phyloP scores from a whole-genome alignment of 805 yeast species.

The Kurtzmaniella cleridarum region DNA sequence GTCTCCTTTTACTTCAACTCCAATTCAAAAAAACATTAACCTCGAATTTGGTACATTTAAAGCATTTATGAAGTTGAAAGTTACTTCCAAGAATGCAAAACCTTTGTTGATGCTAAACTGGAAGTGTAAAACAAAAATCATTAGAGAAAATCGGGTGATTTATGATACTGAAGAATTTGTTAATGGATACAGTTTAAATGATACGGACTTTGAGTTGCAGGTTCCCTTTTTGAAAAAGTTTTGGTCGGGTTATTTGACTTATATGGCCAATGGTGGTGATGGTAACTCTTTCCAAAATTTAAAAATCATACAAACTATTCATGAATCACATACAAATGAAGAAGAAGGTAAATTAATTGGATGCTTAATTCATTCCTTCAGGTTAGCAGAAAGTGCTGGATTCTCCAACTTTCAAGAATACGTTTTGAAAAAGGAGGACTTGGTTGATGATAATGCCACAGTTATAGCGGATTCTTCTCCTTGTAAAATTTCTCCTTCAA shows the following conservation, averaged over 20 bases:
- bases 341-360: slow-evolving; percentile 8
- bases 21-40: slow-evolving; percentile 6
- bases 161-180: slow-evolving; percentile 21
- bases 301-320: slow-evolving; percentile 26
- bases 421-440: slow-evolving; percentile 7
- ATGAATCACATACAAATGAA: slow-evolving; percentile 12
- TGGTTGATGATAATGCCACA: slow-evolving; percentile 33
- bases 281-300: slow-evolving; percentile 14
- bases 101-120: slow-evolving; percentile 19
- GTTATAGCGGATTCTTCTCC: slow-evolving; percentile 40
- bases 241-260: slow-evolving; percentile 35
- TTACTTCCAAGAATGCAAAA: slow-evolving; percentile 4
- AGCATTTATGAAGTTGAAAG: slow-evolving; percentile 19
- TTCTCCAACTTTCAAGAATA: neutral
- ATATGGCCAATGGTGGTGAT: slow-evolving; percentile 25
- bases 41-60: slow-evolving; percentile 17
- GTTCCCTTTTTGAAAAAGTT: slow-evolving; percentile 34
- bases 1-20: slow-evolving; percentile 10
- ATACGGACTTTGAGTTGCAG: slow-evolving; percentile 17
- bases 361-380: slow-evolving; percentile 21
- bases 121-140: slow-evolving; percentile 24
- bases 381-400: slow-evolving; percentile 5
- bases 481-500: slow-evolving; percentile 16
- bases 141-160: slow-evolving; percentile 14
- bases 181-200: slow-evolving; percentile 24